These are phyloP conservation scores for Trypanosomatidae sp. DNA, from an alignment of 208 protist species.

Conservation along the genomic window DNA sequence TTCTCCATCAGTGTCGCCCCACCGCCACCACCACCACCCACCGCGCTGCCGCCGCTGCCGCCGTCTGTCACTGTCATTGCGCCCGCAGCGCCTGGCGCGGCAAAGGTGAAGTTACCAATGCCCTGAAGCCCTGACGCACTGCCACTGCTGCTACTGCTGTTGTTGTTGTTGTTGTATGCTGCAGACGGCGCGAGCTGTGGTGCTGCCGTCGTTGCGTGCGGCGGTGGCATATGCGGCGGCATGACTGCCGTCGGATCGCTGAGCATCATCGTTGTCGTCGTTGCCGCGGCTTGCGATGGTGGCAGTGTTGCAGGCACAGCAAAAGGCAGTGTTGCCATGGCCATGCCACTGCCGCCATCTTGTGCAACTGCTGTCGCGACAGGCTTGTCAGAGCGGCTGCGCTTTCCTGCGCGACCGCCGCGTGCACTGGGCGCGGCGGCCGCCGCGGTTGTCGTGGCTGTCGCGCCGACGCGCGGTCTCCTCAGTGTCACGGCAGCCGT, in stretches of 20 bases:
- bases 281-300: not conserved
- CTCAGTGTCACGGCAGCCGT: constrained; percentile 30
- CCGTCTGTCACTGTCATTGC: not conserved
- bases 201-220: no score
- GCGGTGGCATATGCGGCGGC: no score
- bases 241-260: no score
- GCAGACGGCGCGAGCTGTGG: no score
- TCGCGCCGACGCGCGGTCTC: constrained; percentile 14
- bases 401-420: no score
- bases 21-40: constrained; percentile 4
- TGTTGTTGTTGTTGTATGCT: no score
- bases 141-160: no score
- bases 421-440: no score
- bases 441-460: no score
- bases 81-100: not conserved
- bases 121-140: no score
- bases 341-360: not conserved
- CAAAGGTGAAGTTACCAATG: not conserved
- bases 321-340: not conserved
- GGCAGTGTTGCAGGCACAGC: not conserved
- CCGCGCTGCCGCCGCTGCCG: not conserved
- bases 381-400: constrained; percentile 9
- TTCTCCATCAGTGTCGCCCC: constrained; percentile 44
- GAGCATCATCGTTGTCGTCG: not conserved
- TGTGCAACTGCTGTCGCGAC: not conserved